A percentile compares a stretch with the other conserved stretches of the same genome.
Conservation (phyloP, 768 basidiomycete genomes). For the Chalciporus pseudorubinellus region DNA sequence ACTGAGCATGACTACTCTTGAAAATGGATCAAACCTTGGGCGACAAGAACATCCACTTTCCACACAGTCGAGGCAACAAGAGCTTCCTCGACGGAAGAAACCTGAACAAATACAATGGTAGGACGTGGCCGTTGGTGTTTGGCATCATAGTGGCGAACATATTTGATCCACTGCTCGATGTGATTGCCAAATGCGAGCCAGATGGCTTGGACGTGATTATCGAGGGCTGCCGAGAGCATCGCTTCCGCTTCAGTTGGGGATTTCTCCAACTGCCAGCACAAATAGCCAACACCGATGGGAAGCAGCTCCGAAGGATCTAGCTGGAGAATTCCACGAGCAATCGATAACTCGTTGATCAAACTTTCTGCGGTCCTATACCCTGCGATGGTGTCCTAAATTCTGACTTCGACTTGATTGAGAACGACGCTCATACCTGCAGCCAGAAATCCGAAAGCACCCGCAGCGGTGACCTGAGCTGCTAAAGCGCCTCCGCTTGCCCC, state of each 20-base stretch:
- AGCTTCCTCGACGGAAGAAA: conserved; percentile 61
- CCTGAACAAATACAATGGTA: conserved; percentile 62
- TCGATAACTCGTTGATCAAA: conserved; percentile 49
- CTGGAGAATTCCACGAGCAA: conserved; percentile 48
- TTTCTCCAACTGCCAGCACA: conserved; percentile 69
- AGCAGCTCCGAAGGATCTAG: conserved; percentile 32
- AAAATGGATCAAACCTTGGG: conserved; percentile 58
- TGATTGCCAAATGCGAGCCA: conserved; percentile 75
- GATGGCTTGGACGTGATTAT: conserved; percentile 56
- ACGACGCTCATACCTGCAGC: conserved; percentile 46
- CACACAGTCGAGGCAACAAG: conserved; percentile 58
- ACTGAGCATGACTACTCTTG: neutral
- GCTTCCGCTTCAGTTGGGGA: conserved; percentile 37
- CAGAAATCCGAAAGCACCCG: conserved; percentile 76
- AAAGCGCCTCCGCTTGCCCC: conserved; percentile 61
- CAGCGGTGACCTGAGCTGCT: conserved; percentile 60
- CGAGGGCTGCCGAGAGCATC: conserved; percentile 49
- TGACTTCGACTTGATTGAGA: neutral
- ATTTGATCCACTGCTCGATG: conserved; percentile 57
- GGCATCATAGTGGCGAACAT: conserved; percentile 54
- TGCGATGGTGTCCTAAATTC: conserved; percentile 21
- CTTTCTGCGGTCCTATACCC: conserved; percentile 47
- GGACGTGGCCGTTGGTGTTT: conserved; percentile 37
- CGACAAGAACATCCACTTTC: conserved; percentile 72
- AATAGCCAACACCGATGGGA: conserved; percentile 72